A percentile compares a stretch with the other conserved stretches of the same genome.
Conservation (phyloP, 1,284 basidiomycete genomes). For the Rugosomyces carneus region DNA sequence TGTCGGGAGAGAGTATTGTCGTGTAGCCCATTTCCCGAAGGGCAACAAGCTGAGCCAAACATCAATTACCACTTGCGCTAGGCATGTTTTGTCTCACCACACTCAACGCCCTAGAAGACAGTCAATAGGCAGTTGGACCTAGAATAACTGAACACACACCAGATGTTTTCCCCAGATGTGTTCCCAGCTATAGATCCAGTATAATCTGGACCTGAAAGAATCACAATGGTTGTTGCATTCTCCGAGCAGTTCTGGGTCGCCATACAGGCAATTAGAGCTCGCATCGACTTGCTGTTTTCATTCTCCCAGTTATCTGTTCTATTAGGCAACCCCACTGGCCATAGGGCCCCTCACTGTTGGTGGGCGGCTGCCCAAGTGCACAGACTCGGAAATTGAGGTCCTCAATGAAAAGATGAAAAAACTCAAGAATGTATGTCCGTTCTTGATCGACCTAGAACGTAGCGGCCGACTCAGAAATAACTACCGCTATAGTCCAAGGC, state of each 20-base stretch:
- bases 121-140: neutral
- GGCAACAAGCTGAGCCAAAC: neutral
- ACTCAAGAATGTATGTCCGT: neutral
- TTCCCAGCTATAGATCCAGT: neutral
- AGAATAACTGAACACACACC: neutral
- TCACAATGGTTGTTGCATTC: neutral
- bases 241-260: neutral
- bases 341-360: neutral
- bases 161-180: neutral
- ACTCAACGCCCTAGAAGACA: neutral
- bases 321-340: neutral
- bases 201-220: neutral
- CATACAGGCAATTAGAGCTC: neutral
- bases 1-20: neutral
- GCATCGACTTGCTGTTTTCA: neutral
- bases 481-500: slow-evolving; percentile 9
- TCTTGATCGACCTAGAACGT: neutral
- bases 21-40: neutral
- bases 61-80: neutral
- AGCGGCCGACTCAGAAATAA: slow-evolving; percentile 3
- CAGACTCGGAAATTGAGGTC: slow-evolving; percentile 2
- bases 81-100: neutral
- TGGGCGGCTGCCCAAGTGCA: neutral
- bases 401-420: slow-evolving; percentile 1
- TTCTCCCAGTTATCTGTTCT: neutral